Evolutionary conservation across 805 yeast genomes (phyloP).

Genomic region (Saccharomycopsis javanensis): DNA sequence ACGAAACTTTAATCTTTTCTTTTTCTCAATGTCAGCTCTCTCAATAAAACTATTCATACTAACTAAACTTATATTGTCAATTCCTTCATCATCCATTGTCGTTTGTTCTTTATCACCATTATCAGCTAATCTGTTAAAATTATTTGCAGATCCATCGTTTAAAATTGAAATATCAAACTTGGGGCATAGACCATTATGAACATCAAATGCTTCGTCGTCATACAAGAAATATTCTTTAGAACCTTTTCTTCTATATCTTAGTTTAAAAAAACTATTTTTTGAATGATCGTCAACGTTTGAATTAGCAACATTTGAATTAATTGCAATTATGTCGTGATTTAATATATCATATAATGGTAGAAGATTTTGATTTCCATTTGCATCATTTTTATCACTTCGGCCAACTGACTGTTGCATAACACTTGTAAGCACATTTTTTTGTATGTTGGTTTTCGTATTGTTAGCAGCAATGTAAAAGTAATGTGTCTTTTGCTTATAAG

Average conservation of each 20-base stretch:
- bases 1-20: not conserved
- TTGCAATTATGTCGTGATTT: not conserved
- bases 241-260: not conserved
- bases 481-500: constrained; percentile 40
- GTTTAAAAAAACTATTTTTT: not conserved
- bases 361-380: not conserved
- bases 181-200: constrained; percentile 27
- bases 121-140: not conserved
- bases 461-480: constrained; percentile 29
- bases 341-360: not conserved
- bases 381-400: not conserved
- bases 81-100: not conserved
- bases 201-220: constrained; percentile 34
- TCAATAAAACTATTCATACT: not conserved
- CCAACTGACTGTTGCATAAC: not conserved
- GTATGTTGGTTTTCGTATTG: constrained; percentile 2
- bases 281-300: not conserved
- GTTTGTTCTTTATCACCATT: not conserved
- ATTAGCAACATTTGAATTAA: too few relatives aligned
- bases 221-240: constrained; percentile 17
- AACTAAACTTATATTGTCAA: not conserved
- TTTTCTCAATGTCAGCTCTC: not conserved
- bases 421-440: not conserved
- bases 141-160: not conserved
- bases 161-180: not conserved